Evolutionary conservation across 2,329 filamentous ascomycete genomes (phyloP).

Genomic region (Colletotrichum sp.): DNA sequence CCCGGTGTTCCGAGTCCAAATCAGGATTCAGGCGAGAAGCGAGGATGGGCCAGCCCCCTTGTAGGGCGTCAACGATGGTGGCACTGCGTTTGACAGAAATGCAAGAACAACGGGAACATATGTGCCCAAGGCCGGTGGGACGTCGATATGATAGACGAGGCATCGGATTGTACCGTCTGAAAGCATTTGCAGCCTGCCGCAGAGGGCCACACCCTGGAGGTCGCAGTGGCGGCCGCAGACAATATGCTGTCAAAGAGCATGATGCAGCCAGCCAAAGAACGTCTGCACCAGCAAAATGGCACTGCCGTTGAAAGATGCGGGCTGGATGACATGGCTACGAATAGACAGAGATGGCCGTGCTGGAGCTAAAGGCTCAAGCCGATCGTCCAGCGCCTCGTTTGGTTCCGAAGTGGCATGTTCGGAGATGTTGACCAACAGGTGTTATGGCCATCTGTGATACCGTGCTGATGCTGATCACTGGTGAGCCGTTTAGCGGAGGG

Average conservation of each 20-base stretch:
- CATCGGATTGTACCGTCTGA: background rate
- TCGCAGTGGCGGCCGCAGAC: background rate
- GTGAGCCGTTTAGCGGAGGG: background rate
- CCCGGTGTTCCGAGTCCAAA: constrained; percentile 11
- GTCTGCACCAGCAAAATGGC: background rate
- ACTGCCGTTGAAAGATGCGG: background rate
- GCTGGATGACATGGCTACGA: background rate
- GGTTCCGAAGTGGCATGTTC: background rate
- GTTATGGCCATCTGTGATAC: background rate
- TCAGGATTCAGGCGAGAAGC: background rate
- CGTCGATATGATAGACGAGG: background rate
- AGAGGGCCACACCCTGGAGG: background rate
- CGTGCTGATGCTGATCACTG: background rate
- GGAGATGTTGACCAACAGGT: background rate
- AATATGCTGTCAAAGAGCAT: background rate
- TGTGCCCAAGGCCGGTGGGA: background rate
- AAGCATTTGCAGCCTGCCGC: background rate
- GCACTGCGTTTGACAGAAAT: background rate
- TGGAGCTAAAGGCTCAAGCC: background rate
- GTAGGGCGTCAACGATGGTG: background rate
- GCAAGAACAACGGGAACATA: background rate
- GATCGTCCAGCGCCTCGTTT: background rate
- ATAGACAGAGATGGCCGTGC: background rate
- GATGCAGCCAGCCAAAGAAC: background rate
- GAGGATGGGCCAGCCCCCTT: background rate